Base-by-base conservation (phyloP, 768 basidiomycete species). In the Boletus barrowsii region DNA sequence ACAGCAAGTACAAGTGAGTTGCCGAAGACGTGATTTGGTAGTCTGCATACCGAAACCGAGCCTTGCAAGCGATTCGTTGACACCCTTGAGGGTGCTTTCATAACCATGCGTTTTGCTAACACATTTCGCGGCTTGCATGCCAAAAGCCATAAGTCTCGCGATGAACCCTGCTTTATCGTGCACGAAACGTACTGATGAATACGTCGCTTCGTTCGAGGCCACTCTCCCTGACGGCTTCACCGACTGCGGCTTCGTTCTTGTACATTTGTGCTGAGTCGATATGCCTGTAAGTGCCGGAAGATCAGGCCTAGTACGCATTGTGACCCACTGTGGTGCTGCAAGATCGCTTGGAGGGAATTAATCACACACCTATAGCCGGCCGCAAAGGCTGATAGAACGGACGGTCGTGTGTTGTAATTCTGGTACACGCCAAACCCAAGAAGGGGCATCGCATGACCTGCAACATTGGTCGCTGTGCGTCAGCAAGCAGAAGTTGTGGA, bases 251-350 rank as follows among this genome's bases (percentile, higher is more conserved):
- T 64, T 89, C 86, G 56, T 88, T 88, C 53, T 71, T 73, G 65
- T 90, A 91, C 35, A 75, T 72, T 57, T 86, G 85, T 1, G 90
- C 90, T 1, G 86, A 80, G 67, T 91, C 90, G 41, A 90, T 72
- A 53, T 88, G 90, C 51, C 88, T 88, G 51, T 5, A 18, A 35
- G 10, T 17, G 40, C 42, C 35, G 10, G 20, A 5, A 40, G n/a
- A 53, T 51, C 51, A 49, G 49, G 40, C 15, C 7, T 3, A 20
- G 37, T 29, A 29, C 26, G 26, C 26, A 26, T 29, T 29, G 26
- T 29, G 26, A 29, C 9, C 26, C 26, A 7, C 24, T 40, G 44
- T 36, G 40, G 32, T 41, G 49, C 29, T 20, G 29, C 37, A 35
- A 42, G 35, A 46, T 39, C 32, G 42, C 43, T 10, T 9, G 35